Conservation (phyloP, 2,329 filamentous ascomycete species). For the Arthrobotrys sinensis region DNA sequence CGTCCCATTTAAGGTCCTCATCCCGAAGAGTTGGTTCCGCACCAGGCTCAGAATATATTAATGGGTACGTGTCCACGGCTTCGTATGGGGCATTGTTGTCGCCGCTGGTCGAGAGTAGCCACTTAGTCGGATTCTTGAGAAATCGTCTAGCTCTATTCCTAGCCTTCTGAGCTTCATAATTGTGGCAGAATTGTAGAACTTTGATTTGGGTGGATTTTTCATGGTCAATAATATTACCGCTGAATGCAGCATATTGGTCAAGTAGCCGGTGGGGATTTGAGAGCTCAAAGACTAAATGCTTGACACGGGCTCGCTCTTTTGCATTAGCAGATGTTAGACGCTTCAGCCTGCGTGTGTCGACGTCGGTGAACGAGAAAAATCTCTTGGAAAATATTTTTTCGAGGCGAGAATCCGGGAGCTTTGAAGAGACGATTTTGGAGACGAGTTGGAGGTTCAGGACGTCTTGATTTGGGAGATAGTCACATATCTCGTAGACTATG, state of each 20-base stretch:
- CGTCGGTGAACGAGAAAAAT: conserved; percentile 30
- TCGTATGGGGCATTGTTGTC: too few relatives aligned
- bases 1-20: too few relatives aligned
- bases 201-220: too few relatives aligned
- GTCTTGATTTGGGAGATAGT: conserved; percentile 28
- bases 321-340: conserved; percentile 19
- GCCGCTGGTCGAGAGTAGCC: too few relatives aligned
- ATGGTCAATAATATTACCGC: too few relatives aligned
- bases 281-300: conserved; percentile 21
- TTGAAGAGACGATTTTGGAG: conserved; percentile 4
- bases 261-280: conserved; percentile 28
- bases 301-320: conserved; percentile 19
- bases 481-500: conserved; percentile 43
- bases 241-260: neutral
- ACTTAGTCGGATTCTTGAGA: too few relatives aligned
- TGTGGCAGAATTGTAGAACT: too few relatives aligned
- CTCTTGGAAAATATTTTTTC: conserved; percentile 21
- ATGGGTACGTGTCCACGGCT: too few relatives aligned
- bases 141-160: too few relatives aligned
- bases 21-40: too few relatives aligned
- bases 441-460: conserved; percentile 40
- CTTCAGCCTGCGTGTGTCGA: conserved; percentile 30
- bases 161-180: too few relatives aligned
- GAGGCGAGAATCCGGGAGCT: conserved; percentile 9
- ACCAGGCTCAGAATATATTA: too few relatives aligned